Conservation (phyloP, 768 basidiomycete genomes). For the Tylopilus sp. region DNA sequence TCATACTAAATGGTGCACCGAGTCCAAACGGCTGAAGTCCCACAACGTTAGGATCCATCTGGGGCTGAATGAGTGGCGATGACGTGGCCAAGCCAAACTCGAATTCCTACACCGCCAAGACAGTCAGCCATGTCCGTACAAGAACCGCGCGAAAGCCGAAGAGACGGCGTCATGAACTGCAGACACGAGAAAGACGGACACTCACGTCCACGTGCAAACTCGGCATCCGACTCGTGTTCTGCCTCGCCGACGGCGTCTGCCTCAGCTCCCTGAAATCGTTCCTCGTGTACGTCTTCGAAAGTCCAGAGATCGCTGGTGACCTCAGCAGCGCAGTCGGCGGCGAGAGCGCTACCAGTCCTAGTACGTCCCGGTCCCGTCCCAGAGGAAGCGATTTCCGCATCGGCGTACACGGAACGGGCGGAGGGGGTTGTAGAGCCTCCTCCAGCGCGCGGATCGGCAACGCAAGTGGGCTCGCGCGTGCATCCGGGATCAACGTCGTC, state of each 20-base stretch:
- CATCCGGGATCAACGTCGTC: conserved; percentile 35
- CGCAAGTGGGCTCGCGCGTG: conserved; percentile 24
- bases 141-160: neutral
- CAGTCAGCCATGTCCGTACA: neutral
- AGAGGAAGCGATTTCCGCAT: conserved; percentile 37
- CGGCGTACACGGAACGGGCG: conserved; percentile 51
- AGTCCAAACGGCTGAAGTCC: conserved; percentile 26
- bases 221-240: conserved; percentile 83
- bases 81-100: conserved; percentile 28
- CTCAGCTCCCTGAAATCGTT: conserved; percentile 82
- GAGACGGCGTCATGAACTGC: neutral
- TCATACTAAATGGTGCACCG: conserved; percentile 29
- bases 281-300: conserved; percentile 78
- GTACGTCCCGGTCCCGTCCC: conserved; percentile 29
- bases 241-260: conserved; percentile 61
- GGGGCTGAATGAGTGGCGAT: conserved; percentile 33
- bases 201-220: conserved; percentile 80
- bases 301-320: conserved; percentile 68
- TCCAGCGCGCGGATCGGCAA: conserved; percentile 49
- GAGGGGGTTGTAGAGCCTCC: conserved; percentile 42
- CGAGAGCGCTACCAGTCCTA: conserved; percentile 63
- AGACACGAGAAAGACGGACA: conserved; percentile 20
- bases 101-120: conserved; percentile 28
- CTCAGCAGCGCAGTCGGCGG: conserved; percentile 68
- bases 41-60: conserved; percentile 19